Conservation (phyloP, 2,329 filamentous ascomycete genomes). For the Diaporthe sp. region DNA sequence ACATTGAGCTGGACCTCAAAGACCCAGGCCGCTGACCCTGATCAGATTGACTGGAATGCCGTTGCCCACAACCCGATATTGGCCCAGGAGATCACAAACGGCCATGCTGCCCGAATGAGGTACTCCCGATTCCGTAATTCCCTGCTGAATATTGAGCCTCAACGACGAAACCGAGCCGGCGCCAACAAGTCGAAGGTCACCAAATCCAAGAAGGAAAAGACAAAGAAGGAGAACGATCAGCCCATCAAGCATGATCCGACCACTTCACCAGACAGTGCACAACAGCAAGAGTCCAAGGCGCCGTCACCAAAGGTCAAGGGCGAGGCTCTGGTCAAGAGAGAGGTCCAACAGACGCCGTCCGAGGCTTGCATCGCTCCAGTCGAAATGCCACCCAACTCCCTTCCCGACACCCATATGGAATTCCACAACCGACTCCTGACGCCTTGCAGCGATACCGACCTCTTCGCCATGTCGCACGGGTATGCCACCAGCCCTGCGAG, state of each 20-base stretch:
- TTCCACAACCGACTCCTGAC: slow-evolving; percentile 62
- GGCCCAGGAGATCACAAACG: slow-evolving; percentile 68
- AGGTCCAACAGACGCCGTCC: slow-evolving; percentile 45
- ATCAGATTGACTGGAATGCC: slow-evolving; percentile 71
- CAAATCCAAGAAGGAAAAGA: slow-evolving; percentile 62
- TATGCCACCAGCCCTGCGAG: slow-evolving; percentile 51
- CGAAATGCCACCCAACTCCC: slow-evolving; percentile 52
- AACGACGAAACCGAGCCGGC: slow-evolving; percentile 59
- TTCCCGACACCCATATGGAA: slow-evolving; percentile 47
- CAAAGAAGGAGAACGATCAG: slow-evolving; percentile 46
- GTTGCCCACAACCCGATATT: slow-evolving; percentile 70
- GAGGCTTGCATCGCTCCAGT: slow-evolving; percentile 48
- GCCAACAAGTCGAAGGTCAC: slow-evolving; percentile 59
- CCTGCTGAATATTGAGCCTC: slow-evolving; percentile 63
- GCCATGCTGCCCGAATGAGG: slow-evolving; percentile 73
- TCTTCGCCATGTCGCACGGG: slow-evolving; percentile 49
- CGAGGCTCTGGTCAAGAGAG: slow-evolving; percentile 48
- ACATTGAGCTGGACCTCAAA: slow-evolving; percentile 19
- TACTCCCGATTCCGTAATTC: slow-evolving; percentile 66
- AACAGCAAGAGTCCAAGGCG: slow-evolving; percentile 41
- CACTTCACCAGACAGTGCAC: slow-evolving; percentile 42
- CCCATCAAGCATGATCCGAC: slow-evolving; percentile 58
- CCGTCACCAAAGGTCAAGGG: slow-evolving; percentile 54
- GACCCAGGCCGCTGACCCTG: slow-evolving; percentile 41
- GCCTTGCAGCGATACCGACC: slow-evolving; percentile 67